These are phyloP conservation scores for Phytophthora pseudosyringae DNA, from an alignment of 352 stramenopile genomes.

Conservation along the genomic window DNA sequence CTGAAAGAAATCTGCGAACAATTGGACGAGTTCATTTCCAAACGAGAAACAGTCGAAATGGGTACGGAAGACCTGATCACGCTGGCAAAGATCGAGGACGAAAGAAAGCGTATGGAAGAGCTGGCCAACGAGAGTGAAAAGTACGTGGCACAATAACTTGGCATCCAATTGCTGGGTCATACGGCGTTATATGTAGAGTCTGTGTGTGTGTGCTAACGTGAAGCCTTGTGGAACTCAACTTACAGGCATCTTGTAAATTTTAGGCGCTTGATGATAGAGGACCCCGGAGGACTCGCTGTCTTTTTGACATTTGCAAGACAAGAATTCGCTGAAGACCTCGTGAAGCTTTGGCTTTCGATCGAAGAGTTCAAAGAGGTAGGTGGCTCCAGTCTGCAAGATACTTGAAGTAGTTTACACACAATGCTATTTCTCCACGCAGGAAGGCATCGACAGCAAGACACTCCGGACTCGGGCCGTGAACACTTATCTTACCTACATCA, in stretches of 20 bases:
- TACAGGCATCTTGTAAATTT: slow-evolving; percentile 46
- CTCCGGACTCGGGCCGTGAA: slow-evolving; percentile 50
- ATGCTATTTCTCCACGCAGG: slow-evolving; percentile 14
- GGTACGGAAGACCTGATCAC: slow-evolving; percentile 39
- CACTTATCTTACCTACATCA: slow-evolving; percentile 69
- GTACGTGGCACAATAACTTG: slow-evolving; percentile 16
- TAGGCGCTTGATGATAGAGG: slow-evolving; percentile 44
- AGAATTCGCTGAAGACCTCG: slow-evolving; percentile 65
- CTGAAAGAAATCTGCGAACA: slow-evolving; percentile 29
- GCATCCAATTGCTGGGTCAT: too few species aligned
- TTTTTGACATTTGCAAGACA: slow-evolving; percentile 54
- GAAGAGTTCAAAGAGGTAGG: slow-evolving; percentile 59
- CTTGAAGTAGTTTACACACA: not conserved
- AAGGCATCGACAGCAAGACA: slow-evolving; percentile 35
- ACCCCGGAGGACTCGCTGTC: slow-evolving; percentile 31
- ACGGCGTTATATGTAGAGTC: too few species aligned
- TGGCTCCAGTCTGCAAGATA: not conserved
- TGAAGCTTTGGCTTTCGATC: slow-evolving; percentile 69
- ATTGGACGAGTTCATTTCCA: slow-evolving; percentile 47
- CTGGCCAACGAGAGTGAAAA: slow-evolving; percentile 38
- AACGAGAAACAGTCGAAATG: slow-evolving; percentile 46
- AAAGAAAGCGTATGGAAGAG: slow-evolving; percentile 27
- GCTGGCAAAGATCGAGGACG: slow-evolving; percentile 25
- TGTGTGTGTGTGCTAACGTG: not conserved
- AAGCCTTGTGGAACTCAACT: not conserved